A percentile compares a stretch with the other conserved stretches of the same genome.
Conservation (phyloP, 2,329 filamentous ascomycete genomes). For the Colletotrichum lentis region DNA sequence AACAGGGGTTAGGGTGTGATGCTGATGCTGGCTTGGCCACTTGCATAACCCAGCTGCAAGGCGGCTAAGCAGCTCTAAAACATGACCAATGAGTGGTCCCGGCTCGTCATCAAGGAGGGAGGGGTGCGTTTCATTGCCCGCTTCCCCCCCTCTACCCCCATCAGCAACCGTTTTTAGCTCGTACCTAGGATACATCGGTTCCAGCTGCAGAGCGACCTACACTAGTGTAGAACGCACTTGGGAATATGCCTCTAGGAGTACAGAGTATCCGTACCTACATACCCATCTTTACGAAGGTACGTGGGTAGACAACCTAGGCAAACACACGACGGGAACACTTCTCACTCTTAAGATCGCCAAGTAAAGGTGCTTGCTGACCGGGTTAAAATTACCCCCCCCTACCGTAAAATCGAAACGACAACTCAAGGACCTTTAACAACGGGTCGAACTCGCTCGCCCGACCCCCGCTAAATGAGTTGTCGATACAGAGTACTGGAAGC, state of each 20-base stretch:
- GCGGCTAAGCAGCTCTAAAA: slow-evolving; percentile 40
- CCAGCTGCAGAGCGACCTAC: background rate
- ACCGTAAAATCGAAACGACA: no score
- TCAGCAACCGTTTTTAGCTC: background rate
- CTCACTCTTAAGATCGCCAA: no score
- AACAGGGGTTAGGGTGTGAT: slow-evolving; percentile 34
- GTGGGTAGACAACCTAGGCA: no score
- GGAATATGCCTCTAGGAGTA: no score
- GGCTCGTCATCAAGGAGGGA: slow-evolving; percentile 20
- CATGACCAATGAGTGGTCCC: slow-evolving; percentile 28
- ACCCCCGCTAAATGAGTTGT: no score
- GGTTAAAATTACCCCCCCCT: background rate
- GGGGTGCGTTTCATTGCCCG: slow-evolving; percentile 34
- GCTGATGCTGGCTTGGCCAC: slow-evolving; percentile 37
- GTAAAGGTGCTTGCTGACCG: background rate
- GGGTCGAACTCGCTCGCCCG: background rate
- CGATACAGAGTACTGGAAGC: background rate
- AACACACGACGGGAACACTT: no score
- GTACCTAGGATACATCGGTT: slow-evolving; percentile 24
- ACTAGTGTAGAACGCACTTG: no score
- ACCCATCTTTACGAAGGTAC: no score
- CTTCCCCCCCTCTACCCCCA: background rate
- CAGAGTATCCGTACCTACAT: no score
- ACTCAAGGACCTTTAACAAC: background rate
- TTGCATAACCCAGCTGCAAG: slow-evolving; percentile 40